Evolutionary conservation across 2,329 filamentous ascomycete species (phyloP).

Genomic region (Diaporthe citriasiana): DNA sequence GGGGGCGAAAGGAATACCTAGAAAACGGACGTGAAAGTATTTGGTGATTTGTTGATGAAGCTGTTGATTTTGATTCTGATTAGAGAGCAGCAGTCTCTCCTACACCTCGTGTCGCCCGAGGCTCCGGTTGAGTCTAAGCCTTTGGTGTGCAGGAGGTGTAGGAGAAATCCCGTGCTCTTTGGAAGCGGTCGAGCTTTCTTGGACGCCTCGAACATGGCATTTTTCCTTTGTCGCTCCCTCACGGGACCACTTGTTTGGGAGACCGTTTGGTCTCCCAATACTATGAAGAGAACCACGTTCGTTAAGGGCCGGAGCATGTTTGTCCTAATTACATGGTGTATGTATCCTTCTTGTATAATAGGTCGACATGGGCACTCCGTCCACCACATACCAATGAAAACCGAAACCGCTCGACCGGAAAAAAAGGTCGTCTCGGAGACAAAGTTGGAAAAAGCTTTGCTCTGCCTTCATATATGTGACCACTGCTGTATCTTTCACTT

Average conservation of each 20-base stretch:
- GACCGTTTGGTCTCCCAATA: too few relatives aligned
- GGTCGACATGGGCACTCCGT: neutral
- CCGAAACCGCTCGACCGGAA: neutral
- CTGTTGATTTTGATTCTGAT: neutral
- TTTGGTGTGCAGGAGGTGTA: neutral
- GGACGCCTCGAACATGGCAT: neutral
- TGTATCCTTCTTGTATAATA: neutral
- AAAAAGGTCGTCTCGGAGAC: too few relatives aligned
- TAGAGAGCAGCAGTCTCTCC: neutral
- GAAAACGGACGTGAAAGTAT: neutral
- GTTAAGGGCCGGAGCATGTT: neutral
- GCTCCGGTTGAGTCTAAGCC: neutral
- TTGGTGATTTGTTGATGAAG: neutral
- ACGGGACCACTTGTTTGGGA: too few relatives aligned
- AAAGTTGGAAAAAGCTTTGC: too few relatives aligned
- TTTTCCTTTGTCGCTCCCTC: neutral
- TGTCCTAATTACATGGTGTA: neutral
- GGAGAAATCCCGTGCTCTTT: neutral
- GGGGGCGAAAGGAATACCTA: neutral
- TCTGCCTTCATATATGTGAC: too few relatives aligned
- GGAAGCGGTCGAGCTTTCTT: neutral
- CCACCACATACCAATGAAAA: neutral
- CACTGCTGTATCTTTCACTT: too few relatives aligned
- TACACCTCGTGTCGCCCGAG: neutral
- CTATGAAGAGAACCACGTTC: neutral